Conservation (phyloP, 2,329 filamentous ascomycete species). For the Ophiocordyceps camponoti-rufipedis region DNA sequence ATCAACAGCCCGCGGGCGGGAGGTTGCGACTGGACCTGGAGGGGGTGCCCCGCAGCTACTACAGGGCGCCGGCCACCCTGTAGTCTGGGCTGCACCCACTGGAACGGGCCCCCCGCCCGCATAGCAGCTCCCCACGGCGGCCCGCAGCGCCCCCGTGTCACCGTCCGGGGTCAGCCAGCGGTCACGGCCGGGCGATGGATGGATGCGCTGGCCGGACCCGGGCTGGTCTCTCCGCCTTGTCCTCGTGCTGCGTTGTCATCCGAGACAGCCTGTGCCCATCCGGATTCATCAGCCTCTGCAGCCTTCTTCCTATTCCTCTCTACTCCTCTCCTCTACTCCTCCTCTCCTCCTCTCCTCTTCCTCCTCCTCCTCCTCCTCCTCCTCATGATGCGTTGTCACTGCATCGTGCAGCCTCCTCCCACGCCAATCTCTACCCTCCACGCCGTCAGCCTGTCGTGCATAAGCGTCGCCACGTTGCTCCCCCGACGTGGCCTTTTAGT, state of each 20-base stretch:
- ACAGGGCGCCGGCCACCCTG: neutral
- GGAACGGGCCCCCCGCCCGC: neutral
- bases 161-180: neutral
- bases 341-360: neutral
- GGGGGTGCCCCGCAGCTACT: neutral
- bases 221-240: too few species aligned
- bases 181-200: too few species aligned
- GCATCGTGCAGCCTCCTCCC: neutral
- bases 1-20: too few species aligned
- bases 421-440: conserved; percentile 11
- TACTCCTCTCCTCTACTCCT: neutral
- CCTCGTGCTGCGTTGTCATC: too few species aligned
- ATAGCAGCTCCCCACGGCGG: neutral
- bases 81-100: too few species aligned
- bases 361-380: neutral
- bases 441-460: conserved; percentile 4
- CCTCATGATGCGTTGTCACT: neutral
- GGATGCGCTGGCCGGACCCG: too few species aligned
- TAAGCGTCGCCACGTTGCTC: neutral
- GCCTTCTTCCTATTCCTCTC: neutral
- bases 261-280: neutral
- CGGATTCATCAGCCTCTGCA: neutral
- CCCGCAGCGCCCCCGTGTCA: neutral
- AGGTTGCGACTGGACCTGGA: too few species aligned
- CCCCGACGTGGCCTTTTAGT: neutral